A percentile compares a stretch with the other conserved stretches of the same genome.
These are phyloP conservation scores for Xerocomellus amylosporus DNA, from an alignment of 768 basidiomycete genomes.

Conservation along the genomic window DNA sequence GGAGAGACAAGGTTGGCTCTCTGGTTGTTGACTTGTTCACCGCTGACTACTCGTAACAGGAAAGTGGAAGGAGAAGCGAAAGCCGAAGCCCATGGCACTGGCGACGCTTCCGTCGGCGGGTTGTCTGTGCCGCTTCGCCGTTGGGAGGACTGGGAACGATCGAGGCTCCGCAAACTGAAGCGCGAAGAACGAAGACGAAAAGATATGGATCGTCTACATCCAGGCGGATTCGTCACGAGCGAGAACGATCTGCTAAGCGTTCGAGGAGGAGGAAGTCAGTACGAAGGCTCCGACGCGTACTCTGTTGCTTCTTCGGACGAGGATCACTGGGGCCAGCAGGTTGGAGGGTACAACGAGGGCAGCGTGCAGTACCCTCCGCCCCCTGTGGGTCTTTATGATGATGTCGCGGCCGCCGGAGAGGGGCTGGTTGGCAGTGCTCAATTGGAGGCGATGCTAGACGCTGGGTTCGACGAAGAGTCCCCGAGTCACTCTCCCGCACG, in stretches of 20 bases:
- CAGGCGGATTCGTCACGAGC: slow-evolving; percentile 59
- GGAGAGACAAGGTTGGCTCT: slow-evolving; percentile 85
- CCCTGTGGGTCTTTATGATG: slow-evolving; percentile 64
- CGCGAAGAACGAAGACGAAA: slow-evolving; percentile 79
- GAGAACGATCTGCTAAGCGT: slow-evolving; percentile 65
- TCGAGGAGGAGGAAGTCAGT: slow-evolving; percentile 53
- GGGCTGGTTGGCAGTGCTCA: slow-evolving; percentile 65
- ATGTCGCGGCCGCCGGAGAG: slow-evolving; percentile 31
- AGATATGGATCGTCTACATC: slow-evolving; percentile 79
- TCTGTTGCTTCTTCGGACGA: slow-evolving; percentile 88
- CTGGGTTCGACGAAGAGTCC: slow-evolving; percentile 71
- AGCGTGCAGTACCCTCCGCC: slow-evolving; percentile 77
- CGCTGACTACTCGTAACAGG: slow-evolving; percentile 42
- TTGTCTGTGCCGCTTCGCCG: slow-evolving; percentile 84
- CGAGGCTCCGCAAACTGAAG: slow-evolving; percentile 83
- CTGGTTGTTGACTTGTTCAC: neutral
- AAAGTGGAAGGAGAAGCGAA: slow-evolving; percentile 93
- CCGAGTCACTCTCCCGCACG: slow-evolving; percentile 48
- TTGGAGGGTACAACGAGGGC: slow-evolving; percentile 93
- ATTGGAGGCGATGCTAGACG: slow-evolving; percentile 89
- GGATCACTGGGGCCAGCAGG: slow-evolving; percentile 93
- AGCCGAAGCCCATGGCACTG: slow-evolving; percentile 72
- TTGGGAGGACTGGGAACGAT: slow-evolving; percentile 99
- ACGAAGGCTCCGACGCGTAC: slow-evolving; percentile 76
- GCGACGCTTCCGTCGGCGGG: slow-evolving; percentile 49